These are phyloP conservation scores for Eimeria mitis DNA, from an alignment of 169 alveolate species.

Conservation along the genomic window DNA sequence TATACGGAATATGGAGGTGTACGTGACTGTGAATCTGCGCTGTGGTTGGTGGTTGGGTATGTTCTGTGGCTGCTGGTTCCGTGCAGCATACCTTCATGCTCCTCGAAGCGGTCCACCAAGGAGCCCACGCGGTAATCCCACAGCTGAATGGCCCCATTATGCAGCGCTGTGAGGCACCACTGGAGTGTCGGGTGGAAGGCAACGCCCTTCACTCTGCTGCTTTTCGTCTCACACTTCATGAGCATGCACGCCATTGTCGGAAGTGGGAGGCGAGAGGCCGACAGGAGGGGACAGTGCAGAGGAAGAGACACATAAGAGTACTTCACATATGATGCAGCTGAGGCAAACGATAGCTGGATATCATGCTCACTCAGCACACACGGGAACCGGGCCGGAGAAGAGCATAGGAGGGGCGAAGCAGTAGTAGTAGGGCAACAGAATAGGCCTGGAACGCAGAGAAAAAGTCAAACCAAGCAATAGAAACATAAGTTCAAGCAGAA, in stretches of 20 bases:
- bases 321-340: conserved; percentile 17
- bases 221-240: conserved; percentile 96
- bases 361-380: conserved; percentile 47
- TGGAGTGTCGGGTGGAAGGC: conserved; percentile 98
- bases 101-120: conserved; percentile 86
- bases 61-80: neutral
- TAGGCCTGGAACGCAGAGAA: conserved; percentile 1
- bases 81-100: conserved; percentile 80
- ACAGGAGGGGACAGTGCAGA: neutral
- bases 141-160: conserved; percentile 96
- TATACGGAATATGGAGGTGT: neutral
- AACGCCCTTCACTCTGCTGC: conserved; percentile 97
- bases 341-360: neutral
- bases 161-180: conserved; percentile 97
- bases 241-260: conserved; percentile 88
- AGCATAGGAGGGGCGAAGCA: conserved; percentile 16
- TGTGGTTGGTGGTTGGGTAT: neutral
- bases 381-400: neutral
- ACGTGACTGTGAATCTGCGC: neutral
- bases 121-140: conserved; percentile 95
- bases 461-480: neutral
- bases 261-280: conserved; percentile 30
- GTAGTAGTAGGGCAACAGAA: conserved; percentile 1
- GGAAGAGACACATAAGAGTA: conserved; percentile 33
- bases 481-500: conserved; percentile 5